A percentile compares a stretch with the other conserved stretches of the same genome.
These are phyloP conservation scores for Citrus sp. DNA, from an alignment of 345 rosid species.

Conservation along the genomic window DNA sequence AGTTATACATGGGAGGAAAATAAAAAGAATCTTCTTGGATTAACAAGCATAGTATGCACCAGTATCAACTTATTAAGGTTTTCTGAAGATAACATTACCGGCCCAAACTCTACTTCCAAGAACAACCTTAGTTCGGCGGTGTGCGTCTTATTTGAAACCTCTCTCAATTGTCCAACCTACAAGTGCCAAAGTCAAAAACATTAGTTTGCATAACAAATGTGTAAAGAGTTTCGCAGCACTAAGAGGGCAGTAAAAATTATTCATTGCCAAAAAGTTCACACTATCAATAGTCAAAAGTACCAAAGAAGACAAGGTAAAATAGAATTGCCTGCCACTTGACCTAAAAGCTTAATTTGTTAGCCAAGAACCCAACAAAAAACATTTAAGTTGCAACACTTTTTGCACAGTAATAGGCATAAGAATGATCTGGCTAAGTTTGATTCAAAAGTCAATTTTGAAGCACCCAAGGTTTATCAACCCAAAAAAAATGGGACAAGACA, in stretches of 20 bases:
- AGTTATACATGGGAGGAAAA: neutral
- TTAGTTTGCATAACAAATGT: neutral
- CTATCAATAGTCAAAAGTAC: neutral
- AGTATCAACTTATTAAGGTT: conserved; percentile 2
- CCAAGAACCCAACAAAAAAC: neutral
- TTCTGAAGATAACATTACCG: conserved; percentile 40
- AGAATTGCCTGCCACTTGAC: neutral
- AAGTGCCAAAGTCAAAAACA: conserved; percentile 11
- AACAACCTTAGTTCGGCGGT: conserved; percentile 84
- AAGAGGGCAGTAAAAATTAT: neutral
- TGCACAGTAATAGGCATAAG: neutral
- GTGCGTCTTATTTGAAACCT: conserved; percentile 66
- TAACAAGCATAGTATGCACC: neutral
- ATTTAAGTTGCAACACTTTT: neutral
- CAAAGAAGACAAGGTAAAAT: neutral
- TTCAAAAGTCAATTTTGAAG: neutral
- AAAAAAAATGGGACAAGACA: neutral
- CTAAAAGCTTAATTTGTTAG: neutral
- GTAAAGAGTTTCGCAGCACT: neutral
- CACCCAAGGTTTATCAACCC: neutral
- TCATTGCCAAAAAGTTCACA: neutral
- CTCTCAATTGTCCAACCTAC: conserved; percentile 93
- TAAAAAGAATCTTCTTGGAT: neutral
- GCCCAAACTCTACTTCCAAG: conserved; percentile 82
- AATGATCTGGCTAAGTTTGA: neutral